phyloP scores from a whole-genome alignment of 139 green algal species.

The Micractinium conductrix region DNA sequence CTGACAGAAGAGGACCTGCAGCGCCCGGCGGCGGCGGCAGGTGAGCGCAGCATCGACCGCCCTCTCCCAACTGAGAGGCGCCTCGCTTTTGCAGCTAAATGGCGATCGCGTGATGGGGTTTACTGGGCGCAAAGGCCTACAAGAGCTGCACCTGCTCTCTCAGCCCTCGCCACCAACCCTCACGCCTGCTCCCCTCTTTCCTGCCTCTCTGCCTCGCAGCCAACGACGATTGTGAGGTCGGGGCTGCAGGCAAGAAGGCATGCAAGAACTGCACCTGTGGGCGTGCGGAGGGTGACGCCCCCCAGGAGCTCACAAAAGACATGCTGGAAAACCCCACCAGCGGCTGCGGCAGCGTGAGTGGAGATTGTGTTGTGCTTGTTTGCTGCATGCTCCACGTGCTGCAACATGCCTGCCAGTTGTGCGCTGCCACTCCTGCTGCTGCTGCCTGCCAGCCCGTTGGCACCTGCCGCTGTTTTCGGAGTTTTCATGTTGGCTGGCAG shows the following conservation, averaged over 20 bases:
- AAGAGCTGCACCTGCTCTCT: neutral
- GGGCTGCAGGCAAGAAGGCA: conserved; percentile 78
- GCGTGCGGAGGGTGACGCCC: conserved; percentile 72
- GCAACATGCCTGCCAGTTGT: too few species aligned
- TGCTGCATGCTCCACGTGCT: too few species aligned
- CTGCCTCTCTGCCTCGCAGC: conserved; percentile 18
- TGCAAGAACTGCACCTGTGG: conserved; percentile 98
- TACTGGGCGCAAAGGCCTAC: too few species aligned
- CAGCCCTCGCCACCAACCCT: neutral
- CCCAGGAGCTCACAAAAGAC: conserved; percentile 77
- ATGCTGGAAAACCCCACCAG: conserved; percentile 94
- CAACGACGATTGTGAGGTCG: conserved; percentile 70
- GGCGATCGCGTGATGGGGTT: too few species aligned
- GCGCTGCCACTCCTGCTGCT: too few species aligned
- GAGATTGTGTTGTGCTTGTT: too few species aligned
- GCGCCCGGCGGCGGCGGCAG: conserved; percentile 48
- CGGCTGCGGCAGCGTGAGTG: conserved; percentile 87
- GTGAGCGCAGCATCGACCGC: too few species aligned
- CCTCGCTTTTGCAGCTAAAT: too few species aligned
- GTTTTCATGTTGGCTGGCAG: too few species aligned
- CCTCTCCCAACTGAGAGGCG: too few species aligned
- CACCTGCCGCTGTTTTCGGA: too few species aligned
- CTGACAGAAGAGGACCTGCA: conserved; percentile 89
- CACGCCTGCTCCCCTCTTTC: neutral
- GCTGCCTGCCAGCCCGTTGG: too few species aligned